Conservation (phyloP, 768 basidiomycete genomes). For the Cystofilobasidium capitatum region DNA sequence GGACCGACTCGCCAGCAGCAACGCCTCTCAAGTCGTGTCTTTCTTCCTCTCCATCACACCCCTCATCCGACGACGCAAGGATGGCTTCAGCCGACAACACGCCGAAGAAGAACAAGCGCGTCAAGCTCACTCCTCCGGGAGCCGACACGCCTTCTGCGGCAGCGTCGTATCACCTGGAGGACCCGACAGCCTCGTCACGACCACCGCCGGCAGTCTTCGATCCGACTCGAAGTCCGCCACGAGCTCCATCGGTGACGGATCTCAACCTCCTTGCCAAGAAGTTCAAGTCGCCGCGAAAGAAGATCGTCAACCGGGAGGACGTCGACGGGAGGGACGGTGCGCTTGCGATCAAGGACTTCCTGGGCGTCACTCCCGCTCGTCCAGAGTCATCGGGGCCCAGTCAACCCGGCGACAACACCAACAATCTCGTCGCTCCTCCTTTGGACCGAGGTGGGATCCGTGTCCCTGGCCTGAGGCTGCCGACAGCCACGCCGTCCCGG, state of each 20-base stretch:
- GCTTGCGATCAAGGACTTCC: not conserved
- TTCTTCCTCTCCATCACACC: not conserved
- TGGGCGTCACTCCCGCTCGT: not conserved
- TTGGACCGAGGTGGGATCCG: too few species aligned
- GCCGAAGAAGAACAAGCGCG: slow-evolving; percentile 1
- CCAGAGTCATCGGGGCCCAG: not conserved
- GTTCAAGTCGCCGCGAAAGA: not conserved
- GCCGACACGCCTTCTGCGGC: not conserved
- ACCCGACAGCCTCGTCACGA: not conserved
- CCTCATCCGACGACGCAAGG: not conserved
- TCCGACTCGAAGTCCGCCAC: not conserved
- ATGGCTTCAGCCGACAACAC: not conserved
- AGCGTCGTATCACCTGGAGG: not conserved
- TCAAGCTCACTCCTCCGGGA: slow-evolving; percentile 1
- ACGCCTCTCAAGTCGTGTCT: slow-evolving; percentile 1
- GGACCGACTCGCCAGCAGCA: not conserved
- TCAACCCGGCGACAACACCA: too few species aligned
- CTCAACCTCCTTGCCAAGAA: not conserved
- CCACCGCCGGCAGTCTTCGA: not conserved
- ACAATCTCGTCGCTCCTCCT: too few species aligned
- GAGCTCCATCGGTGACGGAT: not conserved
- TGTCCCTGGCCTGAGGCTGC: not conserved
- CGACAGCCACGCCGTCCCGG: not conserved
- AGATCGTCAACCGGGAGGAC: not conserved
- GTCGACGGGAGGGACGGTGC: not conserved